Conservation (phyloP, 2,329 filamentous ascomycete species). For the Aspergillus calidoustus region DNA sequence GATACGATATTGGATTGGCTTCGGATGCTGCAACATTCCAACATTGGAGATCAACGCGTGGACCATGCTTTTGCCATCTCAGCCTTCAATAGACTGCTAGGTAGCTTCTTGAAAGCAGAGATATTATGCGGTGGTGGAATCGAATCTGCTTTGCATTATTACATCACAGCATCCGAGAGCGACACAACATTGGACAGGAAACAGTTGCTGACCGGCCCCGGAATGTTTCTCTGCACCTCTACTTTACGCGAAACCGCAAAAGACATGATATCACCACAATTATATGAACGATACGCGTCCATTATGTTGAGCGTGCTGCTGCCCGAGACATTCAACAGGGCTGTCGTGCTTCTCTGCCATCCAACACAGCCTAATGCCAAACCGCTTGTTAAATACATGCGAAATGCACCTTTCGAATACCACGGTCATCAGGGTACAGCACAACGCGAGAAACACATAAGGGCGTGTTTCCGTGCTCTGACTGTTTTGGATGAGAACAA, state of each 20-base stretch:
- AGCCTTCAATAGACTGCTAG: conserved; percentile 34
- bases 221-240: conserved; percentile 31
- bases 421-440: conserved; percentile 25
- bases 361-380: conserved; percentile 40
- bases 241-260: conserved; percentile 31
- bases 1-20: conserved; percentile 42
- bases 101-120: conserved; percentile 40
- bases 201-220: conserved; percentile 30
- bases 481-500: conserved; percentile 41
- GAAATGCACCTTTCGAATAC: conserved; percentile 25
- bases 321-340: conserved; percentile 30
- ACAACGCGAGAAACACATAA: conserved; percentile 36
- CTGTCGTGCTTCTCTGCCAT: conserved; percentile 43
- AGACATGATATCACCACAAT: conserved; percentile 28
- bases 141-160: conserved; percentile 36
- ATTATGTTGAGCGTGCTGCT: conserved; percentile 30
- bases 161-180: conserved; percentile 24
- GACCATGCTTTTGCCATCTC: conserved; percentile 29
- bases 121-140: conserved; percentile 39
- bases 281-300: conserved; percentile 41
- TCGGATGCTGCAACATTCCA: conserved; percentile 31
- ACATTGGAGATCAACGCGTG: conserved; percentile 32
- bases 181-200: conserved; percentile 16
- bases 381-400: conserved; percentile 37
- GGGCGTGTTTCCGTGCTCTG: conserved; percentile 44